Conservation (phyloP, 176 grass and related monocot species). For the Alopecurus myosuroides region DNA sequence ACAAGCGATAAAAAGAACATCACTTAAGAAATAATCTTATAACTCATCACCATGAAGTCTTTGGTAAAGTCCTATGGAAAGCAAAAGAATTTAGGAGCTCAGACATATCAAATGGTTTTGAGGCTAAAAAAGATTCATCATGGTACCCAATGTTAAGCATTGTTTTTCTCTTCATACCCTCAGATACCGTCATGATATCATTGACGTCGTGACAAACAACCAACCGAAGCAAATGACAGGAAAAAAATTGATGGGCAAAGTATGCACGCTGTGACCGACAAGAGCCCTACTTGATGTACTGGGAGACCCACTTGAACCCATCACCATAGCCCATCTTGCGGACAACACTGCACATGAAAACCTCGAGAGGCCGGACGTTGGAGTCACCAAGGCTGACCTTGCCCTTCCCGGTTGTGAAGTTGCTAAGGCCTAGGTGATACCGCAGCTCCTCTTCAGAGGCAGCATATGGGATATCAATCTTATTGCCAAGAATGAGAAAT, state of each 20-base stretch:
- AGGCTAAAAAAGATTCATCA: conserved; percentile 28
- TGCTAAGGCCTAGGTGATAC: conserved; percentile 66
- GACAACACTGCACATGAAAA: conserved; percentile 84
- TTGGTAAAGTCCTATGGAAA: conserved; percentile 41
- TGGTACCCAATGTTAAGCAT: conserved; percentile 23
- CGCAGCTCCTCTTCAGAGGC: conserved; percentile 73
- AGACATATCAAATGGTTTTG: conserved; percentile 45
- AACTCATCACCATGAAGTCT: conserved; percentile 31
- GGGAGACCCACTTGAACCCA: conserved; percentile 73
- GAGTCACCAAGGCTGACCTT: conserved; percentile 68
- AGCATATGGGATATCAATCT: conserved; percentile 76
- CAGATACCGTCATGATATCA: conserved; percentile 31
- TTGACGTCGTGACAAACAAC: conserved; percentile 22
- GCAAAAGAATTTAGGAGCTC: conserved; percentile 40
- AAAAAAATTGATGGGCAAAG: conserved; percentile 33
- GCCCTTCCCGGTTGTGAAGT: conserved; percentile 79
- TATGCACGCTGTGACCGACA: not conserved
- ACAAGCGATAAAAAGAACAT: conserved; percentile 8
- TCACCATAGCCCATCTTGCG: conserved; percentile 83
- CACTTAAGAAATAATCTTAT: conserved; percentile 42
- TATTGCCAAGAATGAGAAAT: conserved; percentile 76
- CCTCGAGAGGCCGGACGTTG: conserved; percentile 66
- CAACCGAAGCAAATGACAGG: conserved; percentile 35
- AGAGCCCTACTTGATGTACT: conserved; percentile 69
- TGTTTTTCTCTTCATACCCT: conserved; percentile 38